These are phyloP conservation scores for Phytophthora brassicae DNA, from an alignment of 352 stramenopile species.

Conservation along the genomic window DNA sequence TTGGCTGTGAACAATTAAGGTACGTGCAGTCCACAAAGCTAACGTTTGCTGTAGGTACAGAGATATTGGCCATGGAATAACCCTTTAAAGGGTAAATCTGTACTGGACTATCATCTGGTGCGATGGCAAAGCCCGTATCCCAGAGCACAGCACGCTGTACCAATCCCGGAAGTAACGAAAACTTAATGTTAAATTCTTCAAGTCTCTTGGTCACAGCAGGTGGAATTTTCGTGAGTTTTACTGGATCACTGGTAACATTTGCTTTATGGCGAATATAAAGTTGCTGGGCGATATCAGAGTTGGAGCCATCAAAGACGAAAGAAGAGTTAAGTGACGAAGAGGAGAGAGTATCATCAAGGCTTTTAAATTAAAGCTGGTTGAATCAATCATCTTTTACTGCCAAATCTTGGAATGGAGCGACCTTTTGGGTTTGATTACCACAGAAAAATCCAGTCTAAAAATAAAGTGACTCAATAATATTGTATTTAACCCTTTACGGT, in stretches of 20 bases:
- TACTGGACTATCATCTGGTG: slow-evolving; percentile 9
- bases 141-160: slow-evolving; percentile 40
- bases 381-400: too few relatives aligned
- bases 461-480: too few relatives aligned
- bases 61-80: slow-evolving; percentile 30
- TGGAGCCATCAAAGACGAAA: slow-evolving; percentile 35
- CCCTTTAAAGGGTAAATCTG: slow-evolving; percentile 25
- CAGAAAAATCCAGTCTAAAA: too few relatives aligned
- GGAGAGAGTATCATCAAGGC: background rate
- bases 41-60: slow-evolving; percentile 16
- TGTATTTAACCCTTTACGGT: too few relatives aligned
- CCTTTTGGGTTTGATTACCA: background rate
- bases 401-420: background rate
- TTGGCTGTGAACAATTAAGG: slow-evolving; percentile 31
- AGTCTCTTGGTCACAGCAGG: slow-evolving; percentile 11
- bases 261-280: slow-evolving; percentile 28
- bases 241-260: background rate
- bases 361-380: background rate
- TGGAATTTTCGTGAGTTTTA: slow-evolving; percentile 16
- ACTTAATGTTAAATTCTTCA: slow-evolving; percentile 16
- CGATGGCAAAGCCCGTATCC: slow-evolving; percentile 35
- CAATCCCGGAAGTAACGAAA: slow-evolving; percentile 20
- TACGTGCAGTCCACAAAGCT: slow-evolving; percentile 12
- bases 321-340: slow-evolving; percentile 1
- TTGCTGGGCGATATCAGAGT: slow-evolving; percentile 40